Conservation (phyloP, 768 basidiomycete species). For the Hirschioporus abietinus region DNA sequence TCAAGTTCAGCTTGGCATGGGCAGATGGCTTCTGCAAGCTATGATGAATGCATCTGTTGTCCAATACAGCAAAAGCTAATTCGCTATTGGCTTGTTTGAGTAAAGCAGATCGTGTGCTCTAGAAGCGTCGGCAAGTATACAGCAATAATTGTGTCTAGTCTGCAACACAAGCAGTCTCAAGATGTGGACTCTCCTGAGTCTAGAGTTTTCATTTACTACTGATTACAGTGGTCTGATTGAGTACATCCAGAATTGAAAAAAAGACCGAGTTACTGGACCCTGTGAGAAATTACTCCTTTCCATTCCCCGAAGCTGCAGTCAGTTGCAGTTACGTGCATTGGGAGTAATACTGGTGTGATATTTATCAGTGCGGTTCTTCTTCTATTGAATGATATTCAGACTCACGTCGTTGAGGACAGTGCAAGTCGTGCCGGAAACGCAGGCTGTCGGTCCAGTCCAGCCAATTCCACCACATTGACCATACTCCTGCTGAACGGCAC, state of each 20-base stretch:
- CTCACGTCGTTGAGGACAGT: constrained; percentile 2
- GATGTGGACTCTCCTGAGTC: background rate
- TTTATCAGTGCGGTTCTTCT: background rate
- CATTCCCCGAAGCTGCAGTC: background rate
- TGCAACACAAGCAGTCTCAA: too few species aligned
- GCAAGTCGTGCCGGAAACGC: constrained; percentile 7
- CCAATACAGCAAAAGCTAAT: too few species aligned
- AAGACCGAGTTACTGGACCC: background rate
- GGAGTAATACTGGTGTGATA: background rate
- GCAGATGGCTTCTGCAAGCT: background rate
- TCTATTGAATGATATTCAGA: background rate
- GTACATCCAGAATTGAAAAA: background rate
- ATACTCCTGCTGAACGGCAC: background rate
- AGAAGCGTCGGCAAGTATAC: too few species aligned
- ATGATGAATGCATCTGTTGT: too few species aligned
- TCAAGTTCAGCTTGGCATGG: background rate
- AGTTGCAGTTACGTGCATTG: background rate
- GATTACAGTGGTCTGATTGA: background rate
- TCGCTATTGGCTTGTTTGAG: too few species aligned
- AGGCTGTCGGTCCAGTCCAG: constrained; percentile 9
- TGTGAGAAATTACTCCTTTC: background rate
- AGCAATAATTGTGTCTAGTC: too few species aligned
- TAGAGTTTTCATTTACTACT: background rate
- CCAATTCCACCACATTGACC: constrained; percentile 21
- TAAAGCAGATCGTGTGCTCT: too few species aligned